Evolutionary conservation across 495 filamentous ascomycete species (phyloP), one percentile per base, ranked within the genome.

Genomic region (Talaromyces ruber): DNA sequence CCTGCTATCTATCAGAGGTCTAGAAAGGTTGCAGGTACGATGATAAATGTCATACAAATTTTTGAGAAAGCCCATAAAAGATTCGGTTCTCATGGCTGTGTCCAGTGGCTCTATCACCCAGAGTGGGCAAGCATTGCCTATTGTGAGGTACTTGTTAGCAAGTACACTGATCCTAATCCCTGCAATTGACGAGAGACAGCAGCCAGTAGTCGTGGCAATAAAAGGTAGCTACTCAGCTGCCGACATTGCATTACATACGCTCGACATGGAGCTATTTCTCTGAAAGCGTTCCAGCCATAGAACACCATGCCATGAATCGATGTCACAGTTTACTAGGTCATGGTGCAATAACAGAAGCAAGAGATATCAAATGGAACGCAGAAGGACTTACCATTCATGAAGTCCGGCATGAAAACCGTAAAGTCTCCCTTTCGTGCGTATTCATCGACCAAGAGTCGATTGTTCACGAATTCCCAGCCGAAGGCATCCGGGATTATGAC

Each of bases 401-500:
- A 84, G 60, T 88, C 83, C 0, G 84, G 85, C 47, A 83, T 64
- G 63, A 82, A 84, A 29, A 86, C 82, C 4, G 66, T 68, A 64
- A 73, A 80, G 11, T 68, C 73, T 0, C 78, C 76, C 61, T 75
- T 74, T 26, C 75, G 68, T 3, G 84, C 81, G 63, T 81, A 84
- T 26, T 67, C 60, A 63, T 88, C 83, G 4, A 80, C 78, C 11
- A 86, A 66, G 0, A 83, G 65, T 5, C 83, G 71, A 34, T 73
- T 77, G 64, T 88, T 86, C 22, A 71, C 67, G 18, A 86, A 72
- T 16, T 72, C 63, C 83, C 83, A 88, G 12, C 84, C 84, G 57
- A 86, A 84, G 9, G 79, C 77, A 67, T 86, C 84, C 4, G 82
- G 66, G 53, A 86, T 71, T 54, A 85, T 72, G 54, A 87, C 74